Percentiles rank a stretch among this genome's conserved stretches.
phyloP scores from a whole-genome alignment of 2,329 filamentous ascomycete species.

The Fusarium heterosporum region DNA sequence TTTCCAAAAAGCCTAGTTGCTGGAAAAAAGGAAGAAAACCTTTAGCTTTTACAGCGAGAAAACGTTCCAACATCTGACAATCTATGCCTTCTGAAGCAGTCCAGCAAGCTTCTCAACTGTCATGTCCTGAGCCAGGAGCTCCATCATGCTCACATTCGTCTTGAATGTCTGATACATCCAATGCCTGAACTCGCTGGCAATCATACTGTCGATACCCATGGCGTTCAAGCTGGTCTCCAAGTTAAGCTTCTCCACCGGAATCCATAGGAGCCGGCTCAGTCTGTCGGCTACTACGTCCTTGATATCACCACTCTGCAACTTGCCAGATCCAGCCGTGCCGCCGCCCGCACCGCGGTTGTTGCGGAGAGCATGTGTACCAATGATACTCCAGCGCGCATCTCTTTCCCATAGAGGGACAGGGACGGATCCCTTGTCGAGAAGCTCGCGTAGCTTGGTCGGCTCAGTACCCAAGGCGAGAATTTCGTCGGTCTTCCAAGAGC shows the following conservation, averaged over 20 bases:
- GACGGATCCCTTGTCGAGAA: background rate
- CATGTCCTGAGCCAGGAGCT: background rate
- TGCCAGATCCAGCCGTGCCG: background rate
- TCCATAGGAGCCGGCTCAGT: background rate
- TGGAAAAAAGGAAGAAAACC: no score
- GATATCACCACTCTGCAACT: background rate
- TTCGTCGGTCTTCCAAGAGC: background rate
- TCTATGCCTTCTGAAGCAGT: background rate
- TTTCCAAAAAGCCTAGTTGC: no score
- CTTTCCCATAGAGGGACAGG: background rate
- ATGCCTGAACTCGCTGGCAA: background rate
- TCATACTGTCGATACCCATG: background rate
- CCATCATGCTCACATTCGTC: background rate
- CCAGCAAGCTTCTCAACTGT: background rate
- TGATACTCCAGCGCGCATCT: background rate
- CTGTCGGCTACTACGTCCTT: background rate
- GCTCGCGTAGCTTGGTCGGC: background rate
- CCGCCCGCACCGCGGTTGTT: background rate
- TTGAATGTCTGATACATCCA: constrained; percentile 1
- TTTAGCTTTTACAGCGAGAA: no score
- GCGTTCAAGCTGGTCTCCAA: background rate
- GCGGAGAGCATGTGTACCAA: background rate
- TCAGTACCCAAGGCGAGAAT: background rate
- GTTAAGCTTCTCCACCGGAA: background rate
- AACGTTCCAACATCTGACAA: no score